Evolutionary conservation across 2,329 filamentous ascomycete species (phyloP), one percentile per base, ranked within the genome.

Genomic region (Fusarium armeniacum): DNA sequence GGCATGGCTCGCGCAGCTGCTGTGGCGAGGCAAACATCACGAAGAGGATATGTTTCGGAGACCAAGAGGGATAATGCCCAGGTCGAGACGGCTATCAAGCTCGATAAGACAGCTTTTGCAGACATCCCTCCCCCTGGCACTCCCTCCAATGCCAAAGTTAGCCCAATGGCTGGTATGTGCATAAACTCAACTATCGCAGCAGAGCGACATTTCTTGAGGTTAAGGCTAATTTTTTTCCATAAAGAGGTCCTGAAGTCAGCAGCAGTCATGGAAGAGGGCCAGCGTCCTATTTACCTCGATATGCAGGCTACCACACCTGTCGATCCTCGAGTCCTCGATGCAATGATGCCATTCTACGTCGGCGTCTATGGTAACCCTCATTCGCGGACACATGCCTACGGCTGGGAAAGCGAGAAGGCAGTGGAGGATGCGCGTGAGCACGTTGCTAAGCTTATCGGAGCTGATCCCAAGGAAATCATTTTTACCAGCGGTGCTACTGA

Each of bases 401-500:
- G 96, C 52, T 99, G 96, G 96, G 96, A 99, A 83, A 97, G 92
- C 55, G 96, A 99, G 77, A 93, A 94, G 82, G 95, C 93, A 1
- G 91, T 97, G 24, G 96, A 99, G 79, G 87, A 93, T 68, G 94
- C 96, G 44, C 89, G 96, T 75, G 87, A 87, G 74, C 89, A 98
- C 76, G 86, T 98, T 70, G 96, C 96, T 5, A 86, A 86, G 40
- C 87, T 99, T 58, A 96, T 99, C 71, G 95, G 95, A 28, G 96
- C 96, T 30, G 94, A 99, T 78, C 85, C 96, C 8, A 99, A 99
- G 82, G 96, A 99, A 79, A 98, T 99, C 71, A 97, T 99, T 75
- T 98, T 99, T 82, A 99, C 96, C 9, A 98, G 94, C 76, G 96
- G 96, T 58, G 96, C 96, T 18, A 99, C 96, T 0, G 96, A 99